phyloP scores from a whole-genome alignment of 768 basidiomycete genomes.

The Ramaria sp. region DNA sequence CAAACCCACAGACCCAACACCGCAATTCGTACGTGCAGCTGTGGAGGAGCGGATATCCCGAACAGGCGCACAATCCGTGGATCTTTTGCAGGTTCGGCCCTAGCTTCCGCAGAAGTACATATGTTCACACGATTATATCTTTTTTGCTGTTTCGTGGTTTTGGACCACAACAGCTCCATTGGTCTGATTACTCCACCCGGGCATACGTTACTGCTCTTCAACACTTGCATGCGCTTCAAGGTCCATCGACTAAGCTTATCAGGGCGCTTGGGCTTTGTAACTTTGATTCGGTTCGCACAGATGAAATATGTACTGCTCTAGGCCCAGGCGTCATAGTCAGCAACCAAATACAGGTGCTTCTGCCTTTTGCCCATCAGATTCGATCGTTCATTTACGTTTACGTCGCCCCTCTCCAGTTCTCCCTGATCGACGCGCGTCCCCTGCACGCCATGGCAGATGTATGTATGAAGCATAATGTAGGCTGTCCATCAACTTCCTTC shows the following conservation, averaged over 20 bases:
- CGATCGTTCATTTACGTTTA: neutral
- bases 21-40: constrained; percentile 45
- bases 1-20: constrained; percentile 37
- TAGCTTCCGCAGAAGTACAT: neutral
- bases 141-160: neutral
- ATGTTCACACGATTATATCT: neutral
- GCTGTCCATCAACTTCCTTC: neutral
- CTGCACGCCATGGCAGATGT: constrained; percentile 69
- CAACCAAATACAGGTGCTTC: constrained; percentile 69
- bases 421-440: constrained; percentile 69
- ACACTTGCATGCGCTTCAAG: constrained; percentile 47
- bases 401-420: constrained; percentile 47
- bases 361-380: neutral
- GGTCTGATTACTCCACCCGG: constrained; percentile 55
- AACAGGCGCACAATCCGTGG: constrained; percentile 48
- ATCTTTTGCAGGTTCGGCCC: constrained; percentile 56
- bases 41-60: constrained; percentile 61
- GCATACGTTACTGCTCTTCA: constrained; percentile 37
- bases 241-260: constrained; percentile 38
- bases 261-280: constrained; percentile 67
- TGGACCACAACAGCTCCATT: constrained; percentile 68
- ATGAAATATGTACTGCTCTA: constrained; percentile 69
- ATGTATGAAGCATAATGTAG: constrained; percentile 48
- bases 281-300: constrained; percentile 63
- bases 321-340: constrained; percentile 65